phyloP scores from a whole-genome alignment of 1,139 yeast species.

The Lizanozyma gosingica region DNA sequence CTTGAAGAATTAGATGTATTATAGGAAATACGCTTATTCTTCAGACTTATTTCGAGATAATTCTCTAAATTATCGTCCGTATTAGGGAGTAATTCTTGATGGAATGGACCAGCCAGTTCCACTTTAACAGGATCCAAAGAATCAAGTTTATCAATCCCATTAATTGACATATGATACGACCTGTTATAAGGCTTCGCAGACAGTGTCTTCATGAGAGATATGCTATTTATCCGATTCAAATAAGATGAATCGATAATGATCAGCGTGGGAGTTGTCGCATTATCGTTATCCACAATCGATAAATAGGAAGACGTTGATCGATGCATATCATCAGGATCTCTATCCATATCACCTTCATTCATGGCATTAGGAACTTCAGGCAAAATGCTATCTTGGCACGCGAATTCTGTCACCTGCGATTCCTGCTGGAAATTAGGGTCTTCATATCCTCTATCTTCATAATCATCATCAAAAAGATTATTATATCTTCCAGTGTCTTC shows the following conservation, averaged over 20 bases:
- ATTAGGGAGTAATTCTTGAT: background rate
- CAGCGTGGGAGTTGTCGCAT: background rate
- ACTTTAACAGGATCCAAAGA: background rate
- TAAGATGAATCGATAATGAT: background rate
- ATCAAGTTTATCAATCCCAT: conserved; percentile 10
- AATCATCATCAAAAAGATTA: conserved; percentile 12
- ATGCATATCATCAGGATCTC: background rate
- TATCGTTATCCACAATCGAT: background rate
- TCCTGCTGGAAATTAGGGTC: too few relatives aligned
- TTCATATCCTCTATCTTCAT: conserved; percentile 3
- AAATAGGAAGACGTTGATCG: background rate
- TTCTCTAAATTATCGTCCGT: conserved; percentile 1
- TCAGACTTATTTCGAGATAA: conserved; percentile 1
- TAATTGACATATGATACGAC: conserved; percentile 25
- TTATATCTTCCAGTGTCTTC: conserved; percentile 19
- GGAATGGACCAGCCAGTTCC: background rate
- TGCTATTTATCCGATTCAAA: background rate
- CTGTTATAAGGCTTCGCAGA: conserved; percentile 7
- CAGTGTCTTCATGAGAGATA: background rate
- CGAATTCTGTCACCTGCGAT: too few relatives aligned
- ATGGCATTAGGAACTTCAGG: background rate
- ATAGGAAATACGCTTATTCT: background rate
- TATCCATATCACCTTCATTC: background rate
- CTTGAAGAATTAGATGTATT: background rate
- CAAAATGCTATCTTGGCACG: background rate